Conservation (phyloP, 192 early-diverging fungal species). For the Chytriomyces confervae region DNA sequence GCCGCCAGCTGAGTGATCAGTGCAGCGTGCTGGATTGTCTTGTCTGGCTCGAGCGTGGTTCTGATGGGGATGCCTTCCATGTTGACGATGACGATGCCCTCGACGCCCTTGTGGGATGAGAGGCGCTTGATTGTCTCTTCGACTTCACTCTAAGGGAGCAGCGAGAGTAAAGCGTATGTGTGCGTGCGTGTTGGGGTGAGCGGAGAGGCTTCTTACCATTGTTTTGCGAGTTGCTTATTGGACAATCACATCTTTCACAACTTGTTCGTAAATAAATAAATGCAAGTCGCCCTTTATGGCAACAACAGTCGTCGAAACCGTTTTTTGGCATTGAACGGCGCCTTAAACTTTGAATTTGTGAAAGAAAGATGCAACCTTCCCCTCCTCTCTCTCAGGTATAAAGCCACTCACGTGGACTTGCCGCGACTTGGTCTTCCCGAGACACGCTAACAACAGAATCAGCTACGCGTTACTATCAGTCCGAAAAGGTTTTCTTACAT, state of each 20-base stretch:
- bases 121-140: conserved; percentile 95
- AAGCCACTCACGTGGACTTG: conserved; percentile 50
- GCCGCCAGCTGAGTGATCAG: conserved; percentile 83
- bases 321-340: no score
- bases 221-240: no score
- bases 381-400: conserved; percentile 50
- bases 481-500: conserved; percentile 47
- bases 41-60: conserved; percentile 81
- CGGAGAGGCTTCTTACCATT: no score
- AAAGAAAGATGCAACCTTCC: conserved; percentile 51
- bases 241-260: no score
- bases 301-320: no score
- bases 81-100: conserved; percentile 85
- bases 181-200: no score
- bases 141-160: conserved; percentile 65
- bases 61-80: conserved; percentile 89
- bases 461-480: background rate
- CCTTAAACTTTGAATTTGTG: conserved; percentile 32
- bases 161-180: no score
- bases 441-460: conserved; percentile 31
- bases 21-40: conserved; percentile 81
- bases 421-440: conserved; percentile 40
- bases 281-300: no score
- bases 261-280: no score
- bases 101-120: conserved; percentile 86